Evolutionary conservation across 495 filamentous ascomycete species (phyloP).

Genomic region (Penicillium goetzii): DNA sequence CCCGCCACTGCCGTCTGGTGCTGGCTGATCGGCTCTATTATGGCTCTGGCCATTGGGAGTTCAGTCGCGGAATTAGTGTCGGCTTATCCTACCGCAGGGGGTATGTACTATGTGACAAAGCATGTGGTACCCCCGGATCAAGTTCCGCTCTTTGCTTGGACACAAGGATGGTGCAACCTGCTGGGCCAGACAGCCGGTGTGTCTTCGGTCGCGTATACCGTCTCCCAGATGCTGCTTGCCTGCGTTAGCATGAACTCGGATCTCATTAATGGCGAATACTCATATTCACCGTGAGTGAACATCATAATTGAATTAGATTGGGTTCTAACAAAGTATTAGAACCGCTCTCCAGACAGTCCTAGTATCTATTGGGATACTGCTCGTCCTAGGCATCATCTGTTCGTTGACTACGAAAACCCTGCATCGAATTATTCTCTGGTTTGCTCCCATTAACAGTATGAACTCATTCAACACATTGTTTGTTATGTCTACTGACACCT

Average conservation of each 20-base stretch:
- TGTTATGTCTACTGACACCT: background rate
- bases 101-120: constrained; percentile 69
- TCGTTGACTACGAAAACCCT: constrained; percentile 67
- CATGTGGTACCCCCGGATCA: constrained; percentile 60
- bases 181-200: constrained; percentile 64
- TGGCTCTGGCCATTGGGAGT: constrained; percentile 69
- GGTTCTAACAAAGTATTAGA: constrained; percentile 37
- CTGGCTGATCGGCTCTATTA: constrained; percentile 69
- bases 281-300: constrained; percentile 50
- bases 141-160: constrained; percentile 62
- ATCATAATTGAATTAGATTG: too few species aligned
- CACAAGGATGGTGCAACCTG: constrained; percentile 66
- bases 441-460: constrained; percentile 72
- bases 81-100: constrained; percentile 65
- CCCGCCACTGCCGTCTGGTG: constrained; percentile 74
- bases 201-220: constrained; percentile 58
- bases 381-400: constrained; percentile 63
- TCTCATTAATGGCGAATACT: constrained; percentile 48
- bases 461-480: background rate
- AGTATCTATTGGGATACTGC: constrained; percentile 60
- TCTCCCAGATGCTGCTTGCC: constrained; percentile 63
- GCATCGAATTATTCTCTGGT: constrained; percentile 68
- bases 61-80: constrained; percentile 67
- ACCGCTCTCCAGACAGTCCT: constrained; percentile 66
- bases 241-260: constrained; percentile 60